Evolutionary conservation across 495 filamentous ascomycete genomes (phyloP), one percentile per base, ranked within the genome.

Genomic region (Bacidia rubella): DNA sequence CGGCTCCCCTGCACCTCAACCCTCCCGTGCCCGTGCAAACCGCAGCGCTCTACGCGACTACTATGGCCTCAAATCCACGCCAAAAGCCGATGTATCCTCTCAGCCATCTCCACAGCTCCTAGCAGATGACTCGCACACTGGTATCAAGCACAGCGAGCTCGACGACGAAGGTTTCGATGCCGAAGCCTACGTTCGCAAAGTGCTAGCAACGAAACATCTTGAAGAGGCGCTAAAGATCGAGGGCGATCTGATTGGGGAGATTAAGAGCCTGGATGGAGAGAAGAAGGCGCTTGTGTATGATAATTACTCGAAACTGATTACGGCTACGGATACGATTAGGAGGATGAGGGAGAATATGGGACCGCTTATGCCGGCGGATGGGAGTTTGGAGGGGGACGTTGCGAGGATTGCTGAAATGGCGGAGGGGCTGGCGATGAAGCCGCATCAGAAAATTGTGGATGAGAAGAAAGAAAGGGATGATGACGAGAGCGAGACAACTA

Each of bases 211-310:
- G 25, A 51, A 60, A 24, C 51, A 52, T 2, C 66, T 90, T 48
- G 73, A 78, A 53, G 81, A 79, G 38, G 66, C 88, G 20, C 57
- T 90, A 50, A 72, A 69, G 48, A 68, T 77, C 0, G 84, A 88
- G 64, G 76, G 78, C 52, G 70, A 74, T 5, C 66, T 88, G 29
- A 67, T 88, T 24, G 68, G 63, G 32, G 92, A 97, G 64, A 92
- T 95, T 32, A 74, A 88, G 21, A 86, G 85, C 1, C 74, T 97
- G 17, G 92, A 97, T 62, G 90, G 90, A 20, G 92, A 98, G 71
- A 81, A 87, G 61, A 98, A 98, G 67, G 89, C 92, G 21, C 71
- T 98, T 39, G 92, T 98, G 3, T 98, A 98, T 65, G 92, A 98
- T 65, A 98, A 98, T 65, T 98, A 96, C 66, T 86, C 80, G 56